Percentiles rank a stretch among this genome's conserved stretches.
phyloP scores from a whole-genome alignment of 495 filamentous ascomycete genomes.

The Paragyromitra xinjiangensis region DNA sequence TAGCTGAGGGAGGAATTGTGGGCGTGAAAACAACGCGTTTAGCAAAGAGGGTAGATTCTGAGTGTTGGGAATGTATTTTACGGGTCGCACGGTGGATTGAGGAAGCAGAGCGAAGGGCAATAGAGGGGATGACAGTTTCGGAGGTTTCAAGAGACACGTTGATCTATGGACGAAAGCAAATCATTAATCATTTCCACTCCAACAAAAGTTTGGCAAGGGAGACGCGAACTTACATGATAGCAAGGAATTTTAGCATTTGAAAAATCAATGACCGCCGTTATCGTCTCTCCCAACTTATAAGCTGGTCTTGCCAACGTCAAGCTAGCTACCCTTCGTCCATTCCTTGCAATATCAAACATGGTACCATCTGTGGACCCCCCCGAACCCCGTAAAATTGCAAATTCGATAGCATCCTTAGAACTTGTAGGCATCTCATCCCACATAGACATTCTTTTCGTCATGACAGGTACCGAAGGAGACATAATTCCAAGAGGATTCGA shows the following conservation, averaged over 20 bases:
- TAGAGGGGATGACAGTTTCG: slow-evolving; percentile 76
- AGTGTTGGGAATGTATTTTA: slow-evolving; percentile 75
- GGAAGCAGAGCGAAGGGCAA: slow-evolving; percentile 83
- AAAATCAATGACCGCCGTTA: slow-evolving; percentile 85
- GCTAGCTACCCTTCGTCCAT: slow-evolving; percentile 82
- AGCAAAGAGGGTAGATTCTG: slow-evolving; percentile 82
- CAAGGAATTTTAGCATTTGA: slow-evolving; percentile 74
- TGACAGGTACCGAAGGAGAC: slow-evolving; percentile 68
- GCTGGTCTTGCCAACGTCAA: slow-evolving; percentile 89
- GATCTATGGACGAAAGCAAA: slow-evolving; percentile 41
- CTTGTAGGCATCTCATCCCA: slow-evolving; percentile 63
- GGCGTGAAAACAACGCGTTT: slow-evolving; percentile 79
- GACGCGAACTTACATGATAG: slow-evolving; percentile 68
- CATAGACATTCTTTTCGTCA: slow-evolving; percentile 66
- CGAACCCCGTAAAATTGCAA: slow-evolving; percentile 80
- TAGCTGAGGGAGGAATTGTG: slow-evolving; percentile 79
- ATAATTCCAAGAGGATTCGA: slow-evolving; percentile 68
- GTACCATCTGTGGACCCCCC: slow-evolving; percentile 70
- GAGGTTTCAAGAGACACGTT: slow-evolving; percentile 78
- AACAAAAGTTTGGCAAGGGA: not conserved
- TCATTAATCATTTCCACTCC: slow-evolving; percentile 6
- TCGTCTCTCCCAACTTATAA: slow-evolving; percentile 86
- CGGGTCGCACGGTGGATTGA: slow-evolving; percentile 87
- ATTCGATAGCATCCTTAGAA: slow-evolving; percentile 86
- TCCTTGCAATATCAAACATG: slow-evolving; percentile 91